Evolutionary conservation across 345 rosid genomes (phyloP).

Genomic region (Trapa bicornis): DNA sequence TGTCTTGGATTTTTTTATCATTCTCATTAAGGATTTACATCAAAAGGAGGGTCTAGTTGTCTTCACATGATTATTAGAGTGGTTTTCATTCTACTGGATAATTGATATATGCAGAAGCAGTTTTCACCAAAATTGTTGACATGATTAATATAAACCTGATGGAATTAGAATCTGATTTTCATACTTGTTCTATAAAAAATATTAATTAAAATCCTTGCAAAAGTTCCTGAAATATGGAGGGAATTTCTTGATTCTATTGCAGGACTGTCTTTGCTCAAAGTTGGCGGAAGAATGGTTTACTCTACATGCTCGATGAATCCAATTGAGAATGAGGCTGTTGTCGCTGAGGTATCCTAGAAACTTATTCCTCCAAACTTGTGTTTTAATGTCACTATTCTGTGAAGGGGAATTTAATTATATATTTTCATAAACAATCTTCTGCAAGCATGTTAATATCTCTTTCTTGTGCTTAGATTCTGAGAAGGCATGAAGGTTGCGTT

Average conservation of each 20-base stretch:
- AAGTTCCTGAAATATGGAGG: not conserved
- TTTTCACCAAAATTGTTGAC: not conserved
- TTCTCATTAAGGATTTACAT: not conserved
- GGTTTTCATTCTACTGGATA: not conserved
- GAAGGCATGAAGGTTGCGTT: conserved; percentile 67
- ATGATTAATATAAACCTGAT: not conserved
- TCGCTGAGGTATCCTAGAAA: conserved; percentile 57
- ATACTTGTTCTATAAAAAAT: not conserved
- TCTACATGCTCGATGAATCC: conserved; percentile 99
- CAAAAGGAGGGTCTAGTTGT: not conserved
- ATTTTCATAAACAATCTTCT: not conserved
- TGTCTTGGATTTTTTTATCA: not conserved
- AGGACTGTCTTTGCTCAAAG: conserved; percentile 79
- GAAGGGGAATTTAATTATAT: not conserved
- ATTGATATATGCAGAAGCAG: not conserved
- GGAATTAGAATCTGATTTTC: not conserved
- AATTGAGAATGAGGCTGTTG: conserved; percentile 94
- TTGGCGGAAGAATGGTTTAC: conserved; percentile 96
- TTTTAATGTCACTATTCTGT: not conserved
- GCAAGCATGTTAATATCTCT: not conserved
- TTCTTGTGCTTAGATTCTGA: conserved; percentile 42
- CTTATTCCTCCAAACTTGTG: not conserved
- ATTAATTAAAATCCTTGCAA: not conserved
- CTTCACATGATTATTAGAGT: not conserved
- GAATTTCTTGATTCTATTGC: conserved; percentile 5